Base-by-base conservation (phyloP, 202 grass and related monocot genomes). In the Cymbopogon flexuosus region DNA sequence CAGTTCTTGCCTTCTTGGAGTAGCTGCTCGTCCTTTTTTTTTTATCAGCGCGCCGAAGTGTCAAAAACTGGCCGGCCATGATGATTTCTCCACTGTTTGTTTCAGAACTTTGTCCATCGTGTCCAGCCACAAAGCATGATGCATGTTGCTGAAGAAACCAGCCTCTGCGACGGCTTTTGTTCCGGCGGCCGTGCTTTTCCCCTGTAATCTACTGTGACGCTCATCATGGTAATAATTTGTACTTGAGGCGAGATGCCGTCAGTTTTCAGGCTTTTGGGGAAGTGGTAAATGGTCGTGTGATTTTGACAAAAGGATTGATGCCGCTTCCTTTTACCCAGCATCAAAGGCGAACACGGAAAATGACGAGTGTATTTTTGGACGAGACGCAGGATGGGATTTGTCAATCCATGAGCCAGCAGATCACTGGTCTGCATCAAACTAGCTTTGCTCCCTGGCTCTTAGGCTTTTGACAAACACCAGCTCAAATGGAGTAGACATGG, bases 181-280 rank as follows among this genome's bases (percentile, higher is more conserved):
- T 81, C 65, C 66, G 57, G 76, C 60, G 78, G 18, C 56, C 73
- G 77, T 82, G 73, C 78, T 60, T 89, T 82, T 57, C 21, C 36
- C 65, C 83, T 78, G 83, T 68, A 62, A 78, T 89, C 52, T 70
- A 89, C 79, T 86, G 83, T 86, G 33, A 3, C 56, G 68, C 34
- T 70, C 74, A 86, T 86, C 51, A 89, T 75, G 62, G 68, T 70
- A 86, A 86, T 86, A 79, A 86, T 89, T 74, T 69, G 73, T 86
- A 72, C 73, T 75, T 70, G 88, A 83, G 62, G 45, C 43, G 49
- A 79, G 61, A 70, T 78, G 68, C 75, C 78, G 39, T 72, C 72
- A 71, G 45, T 54, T 70, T 77, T 77, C 65, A 52, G 41, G 35
- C 77, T 71, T 81, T 89, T 89, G 33, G 70, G 77, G 76, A 84